Conservation (phyloP, 208 protist genomes). For the Perkinsela sp. region DNA sequence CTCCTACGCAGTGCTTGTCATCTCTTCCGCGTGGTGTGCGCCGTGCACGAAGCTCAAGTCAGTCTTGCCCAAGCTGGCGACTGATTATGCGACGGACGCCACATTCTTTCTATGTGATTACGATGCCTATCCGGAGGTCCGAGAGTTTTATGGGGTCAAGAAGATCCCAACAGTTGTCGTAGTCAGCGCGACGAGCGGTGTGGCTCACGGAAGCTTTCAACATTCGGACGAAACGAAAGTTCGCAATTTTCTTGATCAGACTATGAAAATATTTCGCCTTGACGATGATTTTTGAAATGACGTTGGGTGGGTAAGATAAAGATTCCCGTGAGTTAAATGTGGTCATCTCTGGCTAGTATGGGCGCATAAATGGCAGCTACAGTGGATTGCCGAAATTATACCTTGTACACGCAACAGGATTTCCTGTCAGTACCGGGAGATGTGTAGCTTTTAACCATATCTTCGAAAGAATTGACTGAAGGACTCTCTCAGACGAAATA, state of each 20-base stretch:
- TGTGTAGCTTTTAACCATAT: too few species aligned
- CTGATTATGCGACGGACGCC: neutral
- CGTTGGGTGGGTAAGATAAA: too few species aligned
- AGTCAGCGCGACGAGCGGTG: neutral
- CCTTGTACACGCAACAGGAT: too few species aligned
- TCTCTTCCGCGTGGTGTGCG: neutral
- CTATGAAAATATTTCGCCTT: neutral
- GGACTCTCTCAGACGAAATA: too few species aligned
- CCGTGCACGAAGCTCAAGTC: neutral
- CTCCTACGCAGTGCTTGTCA: neutral
- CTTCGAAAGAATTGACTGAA: too few species aligned
- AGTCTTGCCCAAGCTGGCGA: neutral
- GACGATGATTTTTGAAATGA: neutral
- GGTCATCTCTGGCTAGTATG: too few species aligned
- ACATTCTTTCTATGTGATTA: neutral
- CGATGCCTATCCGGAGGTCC: neutral
- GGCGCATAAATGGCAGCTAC: too few species aligned
- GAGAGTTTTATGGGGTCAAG: neutral
- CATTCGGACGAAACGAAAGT: neutral
- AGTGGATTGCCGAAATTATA: too few species aligned
- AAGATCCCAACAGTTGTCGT: neutral
- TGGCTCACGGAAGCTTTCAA: neutral
- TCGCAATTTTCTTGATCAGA: neutral
- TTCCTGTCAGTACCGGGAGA: too few species aligned
- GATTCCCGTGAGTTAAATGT: too few species aligned